These are phyloP conservation scores for Chrysosporium queenslandicum DNA, from an alignment of 2,329 filamentous ascomycete genomes.

Conservation along the genomic window DNA sequence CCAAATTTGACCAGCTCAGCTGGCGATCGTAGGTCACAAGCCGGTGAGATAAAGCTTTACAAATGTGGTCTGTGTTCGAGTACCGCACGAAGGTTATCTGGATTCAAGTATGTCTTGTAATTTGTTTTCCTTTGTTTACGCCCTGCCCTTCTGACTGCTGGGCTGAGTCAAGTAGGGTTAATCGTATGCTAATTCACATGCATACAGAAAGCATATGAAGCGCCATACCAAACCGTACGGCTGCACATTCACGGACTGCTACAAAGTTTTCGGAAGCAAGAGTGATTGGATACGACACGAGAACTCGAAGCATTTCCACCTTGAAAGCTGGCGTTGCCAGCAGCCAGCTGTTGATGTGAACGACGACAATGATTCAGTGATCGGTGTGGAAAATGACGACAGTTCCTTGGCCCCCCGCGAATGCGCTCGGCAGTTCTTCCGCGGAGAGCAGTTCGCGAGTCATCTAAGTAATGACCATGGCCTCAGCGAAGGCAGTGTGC, in stretches of 20 bases:
- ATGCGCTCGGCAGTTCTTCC: constrained; percentile 53
- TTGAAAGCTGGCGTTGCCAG: constrained; percentile 63
- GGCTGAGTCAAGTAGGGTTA: not conserved
- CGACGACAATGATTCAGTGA: constrained; percentile 16
- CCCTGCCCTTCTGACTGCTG: not conserved
- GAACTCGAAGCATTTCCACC: constrained; percentile 62
- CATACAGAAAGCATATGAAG: constrained; percentile 66
- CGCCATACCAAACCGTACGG: constrained; percentile 72
- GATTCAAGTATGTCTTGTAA: constrained; percentile 28
- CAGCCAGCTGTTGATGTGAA: constrained; percentile 26
- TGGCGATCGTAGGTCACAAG: not conserved
- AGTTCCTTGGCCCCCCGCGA: constrained; percentile 13
- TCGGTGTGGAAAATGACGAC: constrained; percentile 20
- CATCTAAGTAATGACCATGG: constrained; percentile 51
- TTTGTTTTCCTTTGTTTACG: not conserved
- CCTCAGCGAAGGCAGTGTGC: constrained; percentile 25
- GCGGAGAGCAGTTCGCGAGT: constrained; percentile 48
- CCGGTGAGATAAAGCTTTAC: constrained; percentile 16
- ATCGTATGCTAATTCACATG: not conserved
- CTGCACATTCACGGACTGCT: constrained; percentile 63
- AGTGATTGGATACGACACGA: constrained; percentile 94
- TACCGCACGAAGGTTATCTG: constrained; percentile 22
- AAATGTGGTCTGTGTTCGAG: constrained; percentile 18
- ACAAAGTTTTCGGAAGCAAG: constrained; percentile 75
- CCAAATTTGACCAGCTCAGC: not conserved